Percentiles rank a stretch among this genome's conserved stretches.
Conservation (phyloP, 2,329 filamentous ascomycete genomes). For the Cladosporium colombiae region DNA sequence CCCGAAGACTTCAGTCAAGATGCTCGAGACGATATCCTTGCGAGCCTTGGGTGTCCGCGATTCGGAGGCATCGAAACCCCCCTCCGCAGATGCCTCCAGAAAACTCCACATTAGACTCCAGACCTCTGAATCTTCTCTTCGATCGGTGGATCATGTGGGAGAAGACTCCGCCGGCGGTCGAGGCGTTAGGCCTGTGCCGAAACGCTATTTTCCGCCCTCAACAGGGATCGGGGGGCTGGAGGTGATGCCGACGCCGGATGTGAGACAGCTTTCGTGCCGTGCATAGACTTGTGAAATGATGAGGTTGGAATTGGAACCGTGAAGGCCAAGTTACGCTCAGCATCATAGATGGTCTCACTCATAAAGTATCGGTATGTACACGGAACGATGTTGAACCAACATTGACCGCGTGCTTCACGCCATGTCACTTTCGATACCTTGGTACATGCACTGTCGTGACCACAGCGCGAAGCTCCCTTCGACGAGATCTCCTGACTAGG, state of each 20-base stretch:
- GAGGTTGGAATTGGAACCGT: not conserved
- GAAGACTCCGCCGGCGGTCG: not conserved
- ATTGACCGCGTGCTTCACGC: not conserved
- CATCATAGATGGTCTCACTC: not conserved
- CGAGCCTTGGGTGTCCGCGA: not conserved
- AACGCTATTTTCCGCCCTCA: not conserved
- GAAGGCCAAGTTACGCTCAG: not conserved
- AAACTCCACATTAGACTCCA: slow-evolving; percentile 12
- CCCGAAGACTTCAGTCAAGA: not conserved
- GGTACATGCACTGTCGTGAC: not conserved
- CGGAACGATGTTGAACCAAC: not conserved
- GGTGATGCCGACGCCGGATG: not conserved
- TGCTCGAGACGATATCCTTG: not conserved
- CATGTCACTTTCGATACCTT: not conserved
- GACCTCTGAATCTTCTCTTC: not conserved
- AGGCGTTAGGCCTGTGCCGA: not conserved
- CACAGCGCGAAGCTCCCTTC: not conserved
- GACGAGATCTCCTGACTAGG: not conserved
- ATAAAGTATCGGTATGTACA: not conserved
- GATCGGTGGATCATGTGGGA: slow-evolving; percentile 8
- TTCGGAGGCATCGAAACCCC: not conserved
- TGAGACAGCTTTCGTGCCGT: not conserved
- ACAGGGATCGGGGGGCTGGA: not conserved
- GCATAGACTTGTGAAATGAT: not conserved
- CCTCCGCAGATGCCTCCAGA: slow-evolving; percentile 4